Conservation (phyloP, 495 filamentous ascomycete species). For the Aspergillus funiculosus region DNA sequence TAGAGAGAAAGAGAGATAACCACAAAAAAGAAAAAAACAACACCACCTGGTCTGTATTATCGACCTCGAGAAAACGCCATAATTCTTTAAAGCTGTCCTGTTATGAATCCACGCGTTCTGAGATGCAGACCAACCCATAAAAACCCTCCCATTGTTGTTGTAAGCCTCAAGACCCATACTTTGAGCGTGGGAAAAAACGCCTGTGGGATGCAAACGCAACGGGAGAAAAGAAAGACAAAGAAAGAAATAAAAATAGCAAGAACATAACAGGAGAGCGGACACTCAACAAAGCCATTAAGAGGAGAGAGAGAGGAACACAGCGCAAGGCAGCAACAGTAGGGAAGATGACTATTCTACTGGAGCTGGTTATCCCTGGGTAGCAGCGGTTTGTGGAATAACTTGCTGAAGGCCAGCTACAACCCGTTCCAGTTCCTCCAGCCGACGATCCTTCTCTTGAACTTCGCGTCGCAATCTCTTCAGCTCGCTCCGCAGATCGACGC, state of each 20-base stretch:
- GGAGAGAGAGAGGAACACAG: neutral
- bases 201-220: slow-evolving; percentile 22
- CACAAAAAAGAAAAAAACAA: slow-evolving; percentile 18
- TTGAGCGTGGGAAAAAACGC: slow-evolving; percentile 19
- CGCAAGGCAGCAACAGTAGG: neutral
- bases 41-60: slow-evolving; percentile 24
- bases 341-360: neutral
- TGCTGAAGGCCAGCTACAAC: slow-evolving; percentile 42
- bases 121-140: slow-evolving; percentile 24
- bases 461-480: slow-evolving; percentile 52
- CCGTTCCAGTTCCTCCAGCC: slow-evolving; percentile 41
- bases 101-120: slow-evolving; percentile 22
- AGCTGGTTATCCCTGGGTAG: slow-evolving; percentile 14
- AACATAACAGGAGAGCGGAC: neutral
- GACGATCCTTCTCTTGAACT: slow-evolving; percentile 47
- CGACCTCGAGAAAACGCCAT: slow-evolving; percentile 27
- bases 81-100: slow-evolving; percentile 23
- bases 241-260: slow-evolving; percentile 2
- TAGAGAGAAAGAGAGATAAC: slow-evolving; percentile 15
- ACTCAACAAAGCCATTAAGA: neutral
- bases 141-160: slow-evolving; percentile 18
- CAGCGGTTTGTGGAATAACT: slow-evolving; percentile 32
- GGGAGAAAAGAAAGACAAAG: slow-evolving; percentile 3
- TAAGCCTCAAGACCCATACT: slow-evolving; percentile 16
- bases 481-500: slow-evolving; percentile 49